Evolutionary conservation across 345 rosid species (phyloP).

Genomic region (Abelmoschus esculentus): DNA sequence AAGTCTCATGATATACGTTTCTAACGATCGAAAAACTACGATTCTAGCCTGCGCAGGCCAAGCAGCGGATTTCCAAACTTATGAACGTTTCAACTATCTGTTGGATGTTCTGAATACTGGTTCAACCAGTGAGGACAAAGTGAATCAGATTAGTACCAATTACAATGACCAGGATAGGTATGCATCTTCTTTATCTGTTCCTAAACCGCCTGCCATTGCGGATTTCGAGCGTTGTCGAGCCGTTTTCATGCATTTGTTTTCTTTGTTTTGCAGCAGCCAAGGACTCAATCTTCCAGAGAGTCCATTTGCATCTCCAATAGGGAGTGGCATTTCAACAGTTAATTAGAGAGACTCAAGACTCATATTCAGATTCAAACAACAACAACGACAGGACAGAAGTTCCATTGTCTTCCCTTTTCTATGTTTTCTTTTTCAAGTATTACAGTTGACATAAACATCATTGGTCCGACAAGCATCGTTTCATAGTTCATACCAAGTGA

Average conservation of each 20-base stretch:
- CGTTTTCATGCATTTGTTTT: background rate
- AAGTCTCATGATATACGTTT: background rate
- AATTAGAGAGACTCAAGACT: constrained; percentile 35
- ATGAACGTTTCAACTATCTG: constrained; percentile 41
- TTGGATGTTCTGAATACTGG: constrained; percentile 51
- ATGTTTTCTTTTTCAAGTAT: background rate
- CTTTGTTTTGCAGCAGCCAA: constrained; percentile 32
- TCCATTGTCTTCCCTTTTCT: constrained; percentile 10
- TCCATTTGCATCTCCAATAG: constrained; percentile 61
- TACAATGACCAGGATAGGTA: constrained; percentile 67
- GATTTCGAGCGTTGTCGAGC: background rate
- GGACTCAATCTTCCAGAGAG: constrained; percentile 79
- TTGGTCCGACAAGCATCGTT: constrained; percentile 15
- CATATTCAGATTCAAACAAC: constrained; percentile 19
- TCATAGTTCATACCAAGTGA: constrained; percentile 20
- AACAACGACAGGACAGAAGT: constrained; percentile 10
- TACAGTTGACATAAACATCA: constrained; percentile 10
- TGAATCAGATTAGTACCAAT: constrained; percentile 30
- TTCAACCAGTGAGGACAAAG: constrained; percentile 40
- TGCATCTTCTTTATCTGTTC: background rate
- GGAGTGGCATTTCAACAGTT: constrained; percentile 60
- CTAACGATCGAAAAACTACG: background rate
- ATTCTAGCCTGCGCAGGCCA: constrained; percentile 35
- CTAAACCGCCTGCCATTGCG: background rate
- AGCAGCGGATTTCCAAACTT: constrained; percentile 28